Conservation (phyloP, 164 flowering plant genomes). For the Taxillus chinensis region DNA sequence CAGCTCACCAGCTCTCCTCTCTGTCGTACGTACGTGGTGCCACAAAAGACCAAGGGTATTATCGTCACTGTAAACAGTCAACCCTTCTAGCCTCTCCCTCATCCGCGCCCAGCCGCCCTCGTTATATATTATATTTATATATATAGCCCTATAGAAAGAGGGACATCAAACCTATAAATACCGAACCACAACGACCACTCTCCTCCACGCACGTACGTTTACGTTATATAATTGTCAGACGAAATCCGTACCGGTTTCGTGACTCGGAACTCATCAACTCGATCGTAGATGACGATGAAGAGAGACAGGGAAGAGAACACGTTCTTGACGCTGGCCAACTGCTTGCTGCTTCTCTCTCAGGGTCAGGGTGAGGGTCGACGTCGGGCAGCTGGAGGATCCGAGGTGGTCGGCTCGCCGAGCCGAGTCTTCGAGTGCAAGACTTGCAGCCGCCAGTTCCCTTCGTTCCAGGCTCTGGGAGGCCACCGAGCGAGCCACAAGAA, state of each 20-base stretch:
- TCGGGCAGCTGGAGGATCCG: neutral
- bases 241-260: too few relatives aligned
- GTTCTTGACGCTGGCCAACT: neutral
- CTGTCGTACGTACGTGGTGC: neutral
- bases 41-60: too few relatives aligned
- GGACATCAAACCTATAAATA: conserved; percentile 10
- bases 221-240: too few relatives aligned
- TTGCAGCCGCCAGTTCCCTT: conserved; percentile 1
- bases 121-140: neutral
- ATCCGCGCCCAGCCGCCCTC: neutral
- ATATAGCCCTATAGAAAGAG: too few relatives aligned
- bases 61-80: neutral
- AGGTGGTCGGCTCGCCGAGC: neutral
- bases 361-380: neutral
- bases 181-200: neutral
- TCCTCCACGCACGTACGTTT: neutral
- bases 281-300: neutral
- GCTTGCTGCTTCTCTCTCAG: neutral
- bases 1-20: too few relatives aligned
- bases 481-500: conserved; percentile 6
- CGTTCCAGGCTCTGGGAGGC: conserved; percentile 4
- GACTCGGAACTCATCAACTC: too few relatives aligned
- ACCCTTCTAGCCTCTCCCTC: neutral
- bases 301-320: neutral
- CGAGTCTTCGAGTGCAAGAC: conserved; percentile 1